Conservation (phyloP, 208 protist species). For the Leishmania guyanensis region DNA sequence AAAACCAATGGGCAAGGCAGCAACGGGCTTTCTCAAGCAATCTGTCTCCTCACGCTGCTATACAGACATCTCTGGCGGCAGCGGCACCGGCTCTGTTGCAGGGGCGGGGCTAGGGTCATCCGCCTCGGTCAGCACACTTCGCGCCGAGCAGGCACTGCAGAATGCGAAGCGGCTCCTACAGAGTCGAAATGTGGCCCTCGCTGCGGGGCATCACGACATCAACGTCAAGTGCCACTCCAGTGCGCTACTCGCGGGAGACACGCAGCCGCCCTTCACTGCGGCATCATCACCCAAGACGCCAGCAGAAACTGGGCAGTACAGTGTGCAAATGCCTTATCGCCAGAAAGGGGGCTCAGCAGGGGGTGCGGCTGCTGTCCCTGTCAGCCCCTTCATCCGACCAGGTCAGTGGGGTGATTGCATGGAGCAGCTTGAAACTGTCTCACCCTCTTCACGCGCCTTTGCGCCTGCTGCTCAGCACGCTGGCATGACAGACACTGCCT, state of each 20-base stretch:
- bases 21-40: background rate
- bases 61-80: conserved; percentile 13
- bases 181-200: conserved; percentile 3
- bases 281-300: background rate
- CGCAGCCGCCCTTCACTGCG: background rate
- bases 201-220: background rate
- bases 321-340: background rate
- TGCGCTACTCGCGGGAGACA: background rate
- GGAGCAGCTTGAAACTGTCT: background rate
- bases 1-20: background rate
- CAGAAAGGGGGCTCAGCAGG: background rate
- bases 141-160: conserved; percentile 24
- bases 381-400: background rate
- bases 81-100: background rate
- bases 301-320: background rate
- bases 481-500: background rate
- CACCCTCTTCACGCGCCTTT: background rate
- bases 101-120: background rate
- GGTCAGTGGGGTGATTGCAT: background rate
- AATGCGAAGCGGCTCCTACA: conserved; percentile 28
- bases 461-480: background rate
- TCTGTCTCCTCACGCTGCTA: conserved; percentile 13
- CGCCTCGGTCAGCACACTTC: conserved; percentile 8
- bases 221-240: background rate
- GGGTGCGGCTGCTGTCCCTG: background rate